Evolutionary conservation across 2,329 filamentous ascomycete species (phyloP), one percentile per base, ranked within the genome.

Genomic region (Falciphora oryzae): DNA sequence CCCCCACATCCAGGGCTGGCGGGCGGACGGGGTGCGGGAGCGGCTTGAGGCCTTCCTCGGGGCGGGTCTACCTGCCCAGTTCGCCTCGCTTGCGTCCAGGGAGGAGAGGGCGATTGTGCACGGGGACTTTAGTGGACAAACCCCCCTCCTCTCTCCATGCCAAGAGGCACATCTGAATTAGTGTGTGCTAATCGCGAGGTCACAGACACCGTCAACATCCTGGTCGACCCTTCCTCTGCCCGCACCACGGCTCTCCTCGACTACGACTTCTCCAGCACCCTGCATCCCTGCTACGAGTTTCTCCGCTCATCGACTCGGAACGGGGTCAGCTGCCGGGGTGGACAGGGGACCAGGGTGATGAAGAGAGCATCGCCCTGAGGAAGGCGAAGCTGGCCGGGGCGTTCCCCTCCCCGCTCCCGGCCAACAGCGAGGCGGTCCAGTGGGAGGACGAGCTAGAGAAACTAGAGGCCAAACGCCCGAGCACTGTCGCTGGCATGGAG

Each of bases 1-100:
- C 62, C 66, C 69, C 67, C 32, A 68, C 50, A 69, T 76, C 31
- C 66, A 72, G 59, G 73, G 73, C 63, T 76, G 74, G 73, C 69
- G 66, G 32, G 66, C 66, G 25, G 73, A 74, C 53, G 69, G 69
- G 35, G 60, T 75, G 5, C 69, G 74, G 65, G 60, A 71, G 29
- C 72, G 73, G 1, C 61, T 76, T 13, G 69, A 74, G 35, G 65
- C 64, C 18, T 76, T 74, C 65, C 60, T 72, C 44, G 65, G 66
- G 8, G 59, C 66, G 31, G 71, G 71, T 10, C 70, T 27, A 65
- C 60, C 70, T 27, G 66, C 61, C 1, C 69, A 72, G 61, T 72
- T 74, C 64, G 64, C 64, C 28, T 22, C 61, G 22, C 65, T 72
- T 32, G 62, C 65, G 18, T 66, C 62, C 4, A 68, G 62, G 61